Conservation (phyloP, 2,329 filamentous ascomycete species). For the Lachnum nothofagi region DNA sequence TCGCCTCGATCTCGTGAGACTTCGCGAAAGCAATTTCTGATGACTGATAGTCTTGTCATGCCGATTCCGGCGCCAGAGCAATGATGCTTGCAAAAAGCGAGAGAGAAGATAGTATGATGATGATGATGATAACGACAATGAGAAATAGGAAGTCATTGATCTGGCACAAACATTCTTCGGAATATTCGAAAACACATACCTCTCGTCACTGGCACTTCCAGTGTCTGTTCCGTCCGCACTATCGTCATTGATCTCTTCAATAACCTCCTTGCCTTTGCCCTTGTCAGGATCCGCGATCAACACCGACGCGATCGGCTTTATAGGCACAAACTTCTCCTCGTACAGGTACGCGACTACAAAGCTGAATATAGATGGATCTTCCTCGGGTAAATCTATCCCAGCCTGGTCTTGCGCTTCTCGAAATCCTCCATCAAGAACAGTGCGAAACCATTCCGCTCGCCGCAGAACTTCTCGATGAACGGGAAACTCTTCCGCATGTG, state of each 20-base stretch:
- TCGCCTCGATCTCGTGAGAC: too few relatives aligned
- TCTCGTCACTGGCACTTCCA: conserved; percentile 35
- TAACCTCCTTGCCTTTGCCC: conserved; percentile 42
- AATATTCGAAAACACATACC: conserved; percentile 17
- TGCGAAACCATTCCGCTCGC: conserved; percentile 45
- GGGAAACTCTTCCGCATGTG: conserved; percentile 42
- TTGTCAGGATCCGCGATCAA: conserved; percentile 32
- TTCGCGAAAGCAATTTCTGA: too few relatives aligned
- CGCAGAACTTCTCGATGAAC: conserved; percentile 45
- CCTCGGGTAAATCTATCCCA: conserved; percentile 44
- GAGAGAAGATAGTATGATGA: too few relatives aligned
- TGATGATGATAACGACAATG: too few relatives aligned
- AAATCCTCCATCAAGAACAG: conserved; percentile 45
- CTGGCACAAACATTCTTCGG: not conserved
- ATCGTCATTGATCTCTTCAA: conserved; percentile 24
- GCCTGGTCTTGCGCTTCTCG: conserved; percentile 42
- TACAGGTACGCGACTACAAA: conserved; percentile 49
- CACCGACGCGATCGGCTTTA: conserved; percentile 39
- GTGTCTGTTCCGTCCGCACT: conserved; percentile 31
- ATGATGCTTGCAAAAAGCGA: too few relatives aligned
- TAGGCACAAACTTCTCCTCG: conserved; percentile 43
- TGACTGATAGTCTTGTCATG: too few relatives aligned
- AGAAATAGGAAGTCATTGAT: too few relatives aligned
- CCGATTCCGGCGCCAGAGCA: too few relatives aligned
- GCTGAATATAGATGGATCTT: conserved; percentile 47